These are phyloP conservation scores for Apiospora koreana DNA, from an alignment of 2,329 filamentous ascomycete genomes.

Conservation along the genomic window DNA sequence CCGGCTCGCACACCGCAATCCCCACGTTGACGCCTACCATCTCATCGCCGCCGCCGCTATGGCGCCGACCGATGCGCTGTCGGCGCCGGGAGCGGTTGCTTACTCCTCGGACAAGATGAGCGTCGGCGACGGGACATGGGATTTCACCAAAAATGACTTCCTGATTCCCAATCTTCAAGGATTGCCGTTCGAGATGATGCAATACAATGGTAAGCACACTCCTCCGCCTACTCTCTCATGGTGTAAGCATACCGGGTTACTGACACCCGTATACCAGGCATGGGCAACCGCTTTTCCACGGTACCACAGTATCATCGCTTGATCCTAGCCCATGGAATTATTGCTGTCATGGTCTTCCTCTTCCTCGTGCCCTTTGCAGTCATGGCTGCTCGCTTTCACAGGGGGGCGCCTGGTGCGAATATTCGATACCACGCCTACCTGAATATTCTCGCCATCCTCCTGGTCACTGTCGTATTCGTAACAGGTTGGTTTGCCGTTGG, in stretches of 20 bases:
- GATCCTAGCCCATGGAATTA: slow-evolving; percentile 69
- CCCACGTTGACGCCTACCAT: neutral
- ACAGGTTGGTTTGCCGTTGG: slow-evolving; percentile 81
- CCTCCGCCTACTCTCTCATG: neutral
- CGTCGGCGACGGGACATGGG: slow-evolving; percentile 84
- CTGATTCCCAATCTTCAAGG: slow-evolving; percentile 76
- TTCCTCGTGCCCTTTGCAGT: slow-evolving; percentile 74
- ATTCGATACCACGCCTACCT: slow-evolving; percentile 74
- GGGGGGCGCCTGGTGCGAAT: slow-evolving; percentile 59
- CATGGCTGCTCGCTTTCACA: slow-evolving; percentile 72
- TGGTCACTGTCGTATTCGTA: slow-evolving; percentile 72
- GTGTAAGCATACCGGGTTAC: slow-evolving; percentile 10
- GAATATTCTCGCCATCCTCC: slow-evolving; percentile 66
- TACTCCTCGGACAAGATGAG: slow-evolving; percentile 75
- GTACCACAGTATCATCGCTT: slow-evolving; percentile 70
- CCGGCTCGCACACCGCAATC: neutral
- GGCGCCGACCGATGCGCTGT: slow-evolving; percentile 63
- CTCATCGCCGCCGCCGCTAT: slow-evolving; percentile 48
- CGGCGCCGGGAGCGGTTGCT: slow-evolving; percentile 69
- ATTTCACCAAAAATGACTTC: slow-evolving; percentile 75
- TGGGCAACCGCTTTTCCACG: slow-evolving; percentile 77
- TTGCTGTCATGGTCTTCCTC: slow-evolving; percentile 74
- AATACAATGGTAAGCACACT: slow-evolving; percentile 69
- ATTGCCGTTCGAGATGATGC: slow-evolving; percentile 79
- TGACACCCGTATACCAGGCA: slow-evolving; percentile 53